Conservation (phyloP, 768 basidiomycete genomes). For the Podaxis carcinomalis region DNA sequence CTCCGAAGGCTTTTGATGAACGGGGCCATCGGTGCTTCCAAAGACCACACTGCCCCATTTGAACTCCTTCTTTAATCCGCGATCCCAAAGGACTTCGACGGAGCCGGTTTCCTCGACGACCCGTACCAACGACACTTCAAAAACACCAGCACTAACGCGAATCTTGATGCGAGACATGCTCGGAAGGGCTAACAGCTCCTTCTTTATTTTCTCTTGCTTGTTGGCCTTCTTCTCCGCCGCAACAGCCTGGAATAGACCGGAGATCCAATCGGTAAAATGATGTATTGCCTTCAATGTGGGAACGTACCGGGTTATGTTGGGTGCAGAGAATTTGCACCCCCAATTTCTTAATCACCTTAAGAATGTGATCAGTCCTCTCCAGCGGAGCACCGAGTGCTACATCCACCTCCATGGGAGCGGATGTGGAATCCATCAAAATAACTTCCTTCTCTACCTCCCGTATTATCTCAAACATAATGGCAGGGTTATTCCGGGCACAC, state of each 20-base stretch:
- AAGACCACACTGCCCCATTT: constrained; percentile 82
- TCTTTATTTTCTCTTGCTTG: constrained; percentile 70
- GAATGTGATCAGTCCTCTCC: constrained; percentile 26
- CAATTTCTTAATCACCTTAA: constrained; percentile 70
- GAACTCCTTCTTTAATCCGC: constrained; percentile 68
- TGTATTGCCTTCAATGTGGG: neutral
- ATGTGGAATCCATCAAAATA: constrained; percentile 47
- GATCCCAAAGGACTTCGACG: constrained; percentile 81
- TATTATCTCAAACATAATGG: constrained; percentile 56
- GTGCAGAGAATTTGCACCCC: constrained; percentile 77
- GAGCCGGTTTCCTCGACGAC: constrained; percentile 66
- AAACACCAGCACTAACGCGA: constrained; percentile 77
- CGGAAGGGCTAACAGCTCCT: constrained; percentile 66
- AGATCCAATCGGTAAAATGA: neutral
- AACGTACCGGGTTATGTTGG: constrained; percentile 86
- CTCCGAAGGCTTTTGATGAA: constrained; percentile 70
- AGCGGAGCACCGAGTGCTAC: constrained; percentile 4
- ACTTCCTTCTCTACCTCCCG: constrained; percentile 81
- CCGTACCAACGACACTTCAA: constrained; percentile 76
- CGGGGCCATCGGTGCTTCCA: constrained; percentile 65
- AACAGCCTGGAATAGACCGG: constrained; percentile 45
- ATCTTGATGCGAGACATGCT: constrained; percentile 78
- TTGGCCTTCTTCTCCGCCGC: constrained; percentile 71
- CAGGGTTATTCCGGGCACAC: constrained; percentile 66
- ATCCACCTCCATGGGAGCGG: constrained; percentile 29